phyloP scores from a whole-genome alignment of 2,329 filamentous ascomycete species.

The Penicillium fuscoglaucum region DNA sequence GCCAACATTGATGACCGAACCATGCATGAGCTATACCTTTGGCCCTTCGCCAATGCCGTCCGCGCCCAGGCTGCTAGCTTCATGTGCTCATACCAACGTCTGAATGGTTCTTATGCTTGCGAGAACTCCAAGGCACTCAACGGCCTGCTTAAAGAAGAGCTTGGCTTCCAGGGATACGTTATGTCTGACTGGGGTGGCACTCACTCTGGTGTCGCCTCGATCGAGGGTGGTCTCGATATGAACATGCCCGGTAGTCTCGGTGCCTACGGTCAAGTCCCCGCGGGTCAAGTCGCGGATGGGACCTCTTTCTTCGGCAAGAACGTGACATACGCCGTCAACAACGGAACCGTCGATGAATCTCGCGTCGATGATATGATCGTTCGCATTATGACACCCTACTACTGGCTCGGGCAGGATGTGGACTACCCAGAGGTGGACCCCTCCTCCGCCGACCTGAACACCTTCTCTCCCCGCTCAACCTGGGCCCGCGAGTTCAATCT shows the following conservation, averaged over 20 bases:
- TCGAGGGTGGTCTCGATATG: constrained; percentile 49
- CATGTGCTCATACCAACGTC: constrained; percentile 30
- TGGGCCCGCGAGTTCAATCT: constrained; percentile 21
- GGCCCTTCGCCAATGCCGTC: constrained; percentile 11
- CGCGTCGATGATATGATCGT: constrained; percentile 51
- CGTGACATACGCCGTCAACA: constrained; percentile 29
- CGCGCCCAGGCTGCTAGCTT: constrained; percentile 31
- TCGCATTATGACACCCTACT: constrained; percentile 51
- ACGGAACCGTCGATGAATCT: constrained; percentile 43
- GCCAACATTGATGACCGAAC: constrained; percentile 14
- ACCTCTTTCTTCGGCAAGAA: constrained; percentile 24
- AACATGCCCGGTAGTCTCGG: constrained; percentile 26
- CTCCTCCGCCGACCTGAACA: constrained; percentile 31
- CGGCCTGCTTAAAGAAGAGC: constrained; percentile 50
- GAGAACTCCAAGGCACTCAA: constrained; percentile 40
- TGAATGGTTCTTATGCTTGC: constrained; percentile 50
- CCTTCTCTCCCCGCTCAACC: constrained; percentile 12
- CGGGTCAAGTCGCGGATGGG: no score
- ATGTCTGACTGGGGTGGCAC: constrained; percentile 48
- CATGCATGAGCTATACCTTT: constrained; percentile 16
- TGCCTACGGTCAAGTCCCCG: constrained; percentile 38
- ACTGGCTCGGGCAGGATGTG: constrained; percentile 46
- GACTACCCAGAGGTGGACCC: constrained; percentile 35
- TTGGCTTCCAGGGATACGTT: constrained; percentile 52
- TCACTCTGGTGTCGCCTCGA: constrained; percentile 37